A percentile compares a stretch with the other conserved stretches of the same genome.
These are phyloP conservation scores for Sugiyamaella pinicola DNA, from an alignment of 1,139 yeast species.

Conservation along the genomic window DNA sequence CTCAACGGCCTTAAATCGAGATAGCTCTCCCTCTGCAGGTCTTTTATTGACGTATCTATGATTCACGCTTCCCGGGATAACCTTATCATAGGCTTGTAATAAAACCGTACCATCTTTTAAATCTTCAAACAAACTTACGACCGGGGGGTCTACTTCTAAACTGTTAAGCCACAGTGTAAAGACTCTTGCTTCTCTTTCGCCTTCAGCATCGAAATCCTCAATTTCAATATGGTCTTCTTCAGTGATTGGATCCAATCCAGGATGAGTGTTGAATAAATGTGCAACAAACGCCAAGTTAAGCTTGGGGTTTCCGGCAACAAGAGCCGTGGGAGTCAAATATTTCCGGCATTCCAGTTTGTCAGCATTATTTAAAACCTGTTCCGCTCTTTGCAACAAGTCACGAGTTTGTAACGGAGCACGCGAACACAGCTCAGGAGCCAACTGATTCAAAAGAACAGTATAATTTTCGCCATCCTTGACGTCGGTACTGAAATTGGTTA, in stretches of 20 bases:
- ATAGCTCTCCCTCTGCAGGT: conserved; percentile 74
- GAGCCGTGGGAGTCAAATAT: conserved; percentile 88
- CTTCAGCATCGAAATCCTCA: conserved; percentile 96
- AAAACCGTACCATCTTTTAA: conserved; percentile 89
- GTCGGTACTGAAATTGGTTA: conserved; percentile 80
- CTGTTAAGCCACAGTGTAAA: conserved; percentile 97
- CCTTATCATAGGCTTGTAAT: conserved; percentile 93
- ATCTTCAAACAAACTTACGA: conserved; percentile 88
- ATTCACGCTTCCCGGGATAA: conserved; percentile 89
- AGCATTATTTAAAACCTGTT: conserved; percentile 79
- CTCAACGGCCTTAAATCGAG: conserved; percentile 92
- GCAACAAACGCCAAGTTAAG: conserved; percentile 97
- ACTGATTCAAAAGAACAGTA: conserved; percentile 83
- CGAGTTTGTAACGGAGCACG: conserved; percentile 72
- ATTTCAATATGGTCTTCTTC: conserved; percentile 83
- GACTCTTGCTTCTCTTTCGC: conserved; percentile 98
- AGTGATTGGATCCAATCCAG: conserved; percentile 94
- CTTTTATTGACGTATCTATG: conserved; percentile 79
- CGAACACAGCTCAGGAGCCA: conserved; percentile 83
- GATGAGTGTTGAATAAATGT: conserved; percentile 91
- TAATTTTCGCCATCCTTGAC: conserved; percentile 95
- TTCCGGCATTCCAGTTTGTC: conserved; percentile 91
- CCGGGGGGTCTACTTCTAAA: conserved; percentile 93
- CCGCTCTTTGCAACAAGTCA: conserved; percentile 81
- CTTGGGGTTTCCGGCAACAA: conserved; percentile 95